phyloP scores from a whole-genome alignment of 148 eudicot genomes.

The Fagopyrum tataricum region DNA sequence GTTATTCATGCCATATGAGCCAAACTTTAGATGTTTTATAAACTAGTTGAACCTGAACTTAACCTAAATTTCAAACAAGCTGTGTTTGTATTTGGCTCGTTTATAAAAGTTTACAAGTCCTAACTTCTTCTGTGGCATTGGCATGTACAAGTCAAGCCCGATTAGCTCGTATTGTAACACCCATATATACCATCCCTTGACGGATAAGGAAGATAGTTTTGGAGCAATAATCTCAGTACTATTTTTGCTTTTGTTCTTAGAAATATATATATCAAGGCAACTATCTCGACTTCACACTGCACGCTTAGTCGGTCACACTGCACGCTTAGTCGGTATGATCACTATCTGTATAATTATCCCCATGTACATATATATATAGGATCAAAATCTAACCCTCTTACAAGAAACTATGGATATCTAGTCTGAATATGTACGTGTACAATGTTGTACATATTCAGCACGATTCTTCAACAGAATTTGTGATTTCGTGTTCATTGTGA shows the following conservation, averaged over 20 bases:
- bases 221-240: neutral
- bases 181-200: neutral
- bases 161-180: too few species aligned
- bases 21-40: too few species aligned
- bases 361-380: constrained; percentile 9
- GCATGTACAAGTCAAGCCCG: too few species aligned
- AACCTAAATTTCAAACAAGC: too few species aligned
- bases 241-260: neutral
- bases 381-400: neutral
- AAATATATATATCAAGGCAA: neutral
- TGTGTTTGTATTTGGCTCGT: too few species aligned
- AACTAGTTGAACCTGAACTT: too few species aligned
- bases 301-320: neutral
- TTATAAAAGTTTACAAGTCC: too few species aligned
- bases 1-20: too few species aligned
- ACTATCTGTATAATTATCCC: constrained; percentile 6
- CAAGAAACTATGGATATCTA: constrained; percentile 7
- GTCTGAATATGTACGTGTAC: neutral
- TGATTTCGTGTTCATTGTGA: neutral
- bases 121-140: too few species aligned
- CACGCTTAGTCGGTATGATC: neutral
- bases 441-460: neutral
- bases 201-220: neutral
- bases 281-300: neutral
- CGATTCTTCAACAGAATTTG: neutral